Evolutionary conservation across 208 protist species (phyloP), one percentile per base, ranked within the genome.

Genomic region (Trypanosoma boissoni): DNA sequence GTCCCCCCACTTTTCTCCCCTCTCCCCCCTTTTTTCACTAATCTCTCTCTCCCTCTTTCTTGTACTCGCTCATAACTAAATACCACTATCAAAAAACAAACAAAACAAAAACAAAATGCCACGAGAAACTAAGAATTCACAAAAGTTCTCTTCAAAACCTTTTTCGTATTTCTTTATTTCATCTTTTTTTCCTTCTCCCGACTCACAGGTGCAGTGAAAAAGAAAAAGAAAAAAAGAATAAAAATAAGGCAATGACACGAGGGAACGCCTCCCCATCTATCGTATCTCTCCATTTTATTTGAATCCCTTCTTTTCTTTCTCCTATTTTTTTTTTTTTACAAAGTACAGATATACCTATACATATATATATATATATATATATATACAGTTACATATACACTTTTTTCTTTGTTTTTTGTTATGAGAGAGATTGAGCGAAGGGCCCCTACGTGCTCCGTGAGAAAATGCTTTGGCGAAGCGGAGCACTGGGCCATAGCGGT

Each of bases 311-410:
- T n/a, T n/a, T n/a, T n/a, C n/a, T n/a, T n/a, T n/a, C n/a, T n/a
- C n/a, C n/a, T n/a, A n/a, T n/a, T 50, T 46, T 58, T 50, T 14
- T 58, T 24, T 58, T 43, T 43, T 43, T 43, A 14, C 37, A n/a
- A 43, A n/a, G 23, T 50, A 24, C 8, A 31, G 44, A 24, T 50
- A n/a, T 50, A 31, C 6, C 6, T 29, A 31, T 50, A 31, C 14
- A 50, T 39, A 39, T 39, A 39, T 39, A 39, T 39, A 39, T 39
- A 39, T 39, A 39, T 39, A 39, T 39, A 39, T 39, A 39, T 39
- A 39, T 39, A 16, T 39, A 16, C 12, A 39, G 12, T 39, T 12
- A 39, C 12, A 39, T 39, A 39, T 39, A 39, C 12, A 16, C 12
- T 39, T 39, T 39, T 39, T 12, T 39, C 12, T 39, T 39, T 6